These are phyloP conservation scores for Phytophthora fragariae DNA, from an alignment of 352 stramenopile species.

Conservation along the genomic window DNA sequence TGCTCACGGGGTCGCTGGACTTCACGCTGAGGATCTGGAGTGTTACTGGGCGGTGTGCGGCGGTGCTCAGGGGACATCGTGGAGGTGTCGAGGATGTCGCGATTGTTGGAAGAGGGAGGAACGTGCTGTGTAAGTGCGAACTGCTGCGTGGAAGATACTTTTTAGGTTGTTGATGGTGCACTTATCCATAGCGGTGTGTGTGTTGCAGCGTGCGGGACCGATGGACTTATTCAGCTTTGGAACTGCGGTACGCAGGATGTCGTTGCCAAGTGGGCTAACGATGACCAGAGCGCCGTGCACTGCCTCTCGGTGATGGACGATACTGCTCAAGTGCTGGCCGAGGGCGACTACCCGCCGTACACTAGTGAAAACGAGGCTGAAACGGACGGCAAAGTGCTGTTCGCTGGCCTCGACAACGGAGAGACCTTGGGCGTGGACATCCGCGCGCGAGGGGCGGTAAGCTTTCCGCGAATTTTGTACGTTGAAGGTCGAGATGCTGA, in stretches of 20 bases:
- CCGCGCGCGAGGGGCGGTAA: slow-evolving; percentile 49
- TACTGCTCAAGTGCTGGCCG: slow-evolving; percentile 16
- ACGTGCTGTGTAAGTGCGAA: slow-evolving; percentile 71
- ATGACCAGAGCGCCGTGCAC: slow-evolving; percentile 59
- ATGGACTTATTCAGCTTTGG: slow-evolving; percentile 76
- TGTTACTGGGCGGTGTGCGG: slow-evolving; percentile 55
- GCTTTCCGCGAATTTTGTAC: not conserved
- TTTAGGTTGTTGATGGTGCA: not conserved
- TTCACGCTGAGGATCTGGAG: slow-evolving; percentile 82
- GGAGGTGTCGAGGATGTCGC: slow-evolving; percentile 65
- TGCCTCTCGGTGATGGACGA: slow-evolving; percentile 61
- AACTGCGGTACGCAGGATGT: slow-evolving; percentile 61
- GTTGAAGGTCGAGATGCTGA: not conserved
- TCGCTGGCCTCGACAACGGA: slow-evolving; percentile 70
- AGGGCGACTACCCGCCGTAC: slow-evolving; percentile 20
- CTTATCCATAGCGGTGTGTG: not conserved
- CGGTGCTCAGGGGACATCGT: slow-evolving; percentile 64
- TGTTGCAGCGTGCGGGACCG: slow-evolving; percentile 61
- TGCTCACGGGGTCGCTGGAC: slow-evolving; percentile 77
- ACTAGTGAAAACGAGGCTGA: slow-evolving; percentile 49
- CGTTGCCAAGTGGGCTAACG: slow-evolving; percentile 70
- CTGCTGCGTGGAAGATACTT: slow-evolving; percentile 11
- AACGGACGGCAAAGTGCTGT: slow-evolving; percentile 70
- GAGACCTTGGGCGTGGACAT: slow-evolving; percentile 70
- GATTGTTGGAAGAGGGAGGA: slow-evolving; percentile 70